Evolutionary conservation across 2,329 filamentous ascomycete genomes (phyloP), one percentile per base, ranked within the genome.

Genomic region (Pyrenochaeta sp.): DNA sequence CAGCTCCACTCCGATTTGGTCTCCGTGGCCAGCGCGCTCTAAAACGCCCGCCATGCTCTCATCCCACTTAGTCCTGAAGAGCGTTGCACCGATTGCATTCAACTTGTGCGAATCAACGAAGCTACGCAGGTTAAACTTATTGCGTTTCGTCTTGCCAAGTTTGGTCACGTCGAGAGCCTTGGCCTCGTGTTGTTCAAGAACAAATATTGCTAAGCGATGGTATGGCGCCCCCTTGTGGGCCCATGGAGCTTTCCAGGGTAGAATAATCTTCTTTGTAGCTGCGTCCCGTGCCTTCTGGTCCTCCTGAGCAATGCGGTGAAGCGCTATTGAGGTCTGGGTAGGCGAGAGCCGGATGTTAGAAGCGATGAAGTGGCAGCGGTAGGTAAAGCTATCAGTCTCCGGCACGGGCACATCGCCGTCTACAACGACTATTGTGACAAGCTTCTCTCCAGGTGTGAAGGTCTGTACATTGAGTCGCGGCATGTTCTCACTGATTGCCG

Each of bases 31-130:
- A 64, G 90, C 85, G 66, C 90, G 85, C 71, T 87, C 82, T 94
- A 99, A 97, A 59, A 99, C 91, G 45, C 81, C 87, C n/a, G 86
- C 87, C 47, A 91, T 99, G 67, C 85, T 86, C 54, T 95, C 90
- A 75, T 99, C 95, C 91, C 93, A 98, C 61, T 90, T 80, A 55
- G 87, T 89, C 63, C 95, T 87, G 87, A 98, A 99, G 66, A 99
- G 80, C 72, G 87, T 91, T 66, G 92, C 90, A 37, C 93, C 93
- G 53, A 97, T 87, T 7, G 93, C 86, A 53, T 81, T 83, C 56
- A 95, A 80, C 52, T 80, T 77, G 73, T 91, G 86, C 72, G 87
- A 88, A 72, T 87, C 84, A 61, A 88, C 84, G 75, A 96, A 90
- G 57, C 85, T 86, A 71, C 91, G 88, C 56, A 97, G 79, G 51